A percentile compares a stretch with the other conserved stretches of the same genome.
Evolutionary conservation across 345 rosid species (phyloP).

Genomic region (Populus alba): DNA sequence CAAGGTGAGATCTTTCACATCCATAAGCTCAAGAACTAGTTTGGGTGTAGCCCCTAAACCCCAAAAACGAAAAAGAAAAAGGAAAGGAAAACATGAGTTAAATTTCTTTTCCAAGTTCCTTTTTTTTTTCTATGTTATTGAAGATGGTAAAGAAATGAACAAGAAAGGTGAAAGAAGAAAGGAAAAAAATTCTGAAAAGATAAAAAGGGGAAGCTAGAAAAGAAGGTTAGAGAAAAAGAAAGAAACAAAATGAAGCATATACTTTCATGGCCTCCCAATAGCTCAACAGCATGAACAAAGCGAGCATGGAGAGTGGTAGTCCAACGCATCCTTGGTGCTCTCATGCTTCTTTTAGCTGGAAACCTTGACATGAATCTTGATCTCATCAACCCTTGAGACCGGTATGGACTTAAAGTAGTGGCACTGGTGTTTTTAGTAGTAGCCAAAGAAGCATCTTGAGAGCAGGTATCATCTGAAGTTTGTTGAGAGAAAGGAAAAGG

Average conservation of each 20-base stretch:
- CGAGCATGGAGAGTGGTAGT: conserved; percentile 95
- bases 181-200: not conserved
- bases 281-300: conserved; percentile 98
- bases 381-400: conserved; percentile 53
- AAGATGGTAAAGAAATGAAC: not conserved
- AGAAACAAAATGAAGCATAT: conserved; percentile 35
- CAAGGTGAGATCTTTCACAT: conserved; percentile 98
- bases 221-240: not conserved
- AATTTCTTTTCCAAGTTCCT: conserved; percentile 11
- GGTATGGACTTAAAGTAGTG: conserved; percentile 39
- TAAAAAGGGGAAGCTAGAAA: not conserved
- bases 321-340: conserved; percentile 96
- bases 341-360: conserved; percentile 56
- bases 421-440: conserved; percentile 16
- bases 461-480: conserved; percentile 17
- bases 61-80: conserved; percentile 6
- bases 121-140: not conserved
- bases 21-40: conserved; percentile 98
- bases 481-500: conserved; percentile 46
- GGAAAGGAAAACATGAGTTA: conserved; percentile 12
- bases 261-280: conserved; percentile 99
- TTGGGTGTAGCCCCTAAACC: conserved; percentile 89
- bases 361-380: conserved; percentile 65
- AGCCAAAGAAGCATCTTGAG: conserved; percentile 31
- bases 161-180: conserved; percentile 1